Evolutionary conservation across 306 rosid species (phyloP).

Genomic region (Vicia villosa): DNA sequence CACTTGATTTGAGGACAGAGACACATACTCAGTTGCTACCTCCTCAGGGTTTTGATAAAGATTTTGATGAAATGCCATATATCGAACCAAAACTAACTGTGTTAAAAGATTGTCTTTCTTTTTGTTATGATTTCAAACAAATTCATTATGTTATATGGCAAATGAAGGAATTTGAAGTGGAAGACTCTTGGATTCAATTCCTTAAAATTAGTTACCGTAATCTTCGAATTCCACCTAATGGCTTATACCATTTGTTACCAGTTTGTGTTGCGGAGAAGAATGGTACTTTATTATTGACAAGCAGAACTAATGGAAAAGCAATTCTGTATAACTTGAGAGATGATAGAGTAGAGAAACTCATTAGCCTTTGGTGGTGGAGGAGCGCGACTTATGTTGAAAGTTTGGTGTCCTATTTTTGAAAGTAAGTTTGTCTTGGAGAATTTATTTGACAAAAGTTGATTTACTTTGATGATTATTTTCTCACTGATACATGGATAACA

Average conservation of each 20-base stretch:
- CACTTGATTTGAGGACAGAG: neutral
- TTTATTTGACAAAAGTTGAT: no score
- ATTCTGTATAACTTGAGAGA: neutral
- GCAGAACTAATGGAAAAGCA: no score
- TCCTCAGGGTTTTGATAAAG: neutral
- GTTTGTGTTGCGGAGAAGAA: neutral
- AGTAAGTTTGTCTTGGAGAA: no score
- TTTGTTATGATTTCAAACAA: no score
- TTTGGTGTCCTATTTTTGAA: no score
- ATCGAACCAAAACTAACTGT: neutral
- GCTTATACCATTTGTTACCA: neutral
- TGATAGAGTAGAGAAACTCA: neutral
- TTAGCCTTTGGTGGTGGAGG: no score
- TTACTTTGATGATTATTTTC: no score
- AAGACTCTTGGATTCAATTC: neutral
- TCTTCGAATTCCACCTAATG: no score
- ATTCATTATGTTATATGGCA: neutral
- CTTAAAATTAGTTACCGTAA: no score
- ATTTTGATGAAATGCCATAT: neutral
- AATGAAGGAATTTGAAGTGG: neutral
- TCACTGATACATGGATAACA: no score
- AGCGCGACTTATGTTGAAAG: no score
- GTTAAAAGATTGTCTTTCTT: neutral
- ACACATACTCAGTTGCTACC: neutral
- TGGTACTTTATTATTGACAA: neutral